Percentiles rank a stretch among this genome's conserved stretches.
Conservation (phyloP, 2,329 filamentous ascomycete species). For the Sporothrix pallida region DNA sequence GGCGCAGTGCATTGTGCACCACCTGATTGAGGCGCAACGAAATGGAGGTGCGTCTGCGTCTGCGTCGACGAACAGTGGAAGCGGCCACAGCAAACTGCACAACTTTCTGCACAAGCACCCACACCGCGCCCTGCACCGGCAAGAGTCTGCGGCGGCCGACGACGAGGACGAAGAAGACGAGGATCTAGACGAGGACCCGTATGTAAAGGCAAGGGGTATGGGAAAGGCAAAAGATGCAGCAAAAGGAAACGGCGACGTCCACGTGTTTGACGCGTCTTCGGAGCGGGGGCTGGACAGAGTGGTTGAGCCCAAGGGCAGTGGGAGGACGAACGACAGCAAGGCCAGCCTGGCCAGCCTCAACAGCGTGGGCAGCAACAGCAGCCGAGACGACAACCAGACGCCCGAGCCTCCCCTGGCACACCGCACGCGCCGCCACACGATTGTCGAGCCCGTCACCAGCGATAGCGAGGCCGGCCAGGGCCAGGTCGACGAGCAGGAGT, state of each 20-base stretch:
- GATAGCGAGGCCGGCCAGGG: conserved; percentile 58
- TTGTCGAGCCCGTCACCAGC: conserved; percentile 52
- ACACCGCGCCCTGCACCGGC: neutral
- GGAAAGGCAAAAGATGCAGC: too few relatives aligned
- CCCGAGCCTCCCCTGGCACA: conserved; percentile 22
- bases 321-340: neutral
- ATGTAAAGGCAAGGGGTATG: too few relatives aligned
- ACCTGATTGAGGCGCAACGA: conserved; percentile 65
- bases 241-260: too few relatives aligned
- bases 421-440: conserved; percentile 32
- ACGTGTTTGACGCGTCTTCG: conserved; percentile 39
- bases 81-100: conserved; percentile 39
- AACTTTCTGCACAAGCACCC: conserved; percentile 26
- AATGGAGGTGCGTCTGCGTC: conserved; percentile 40
- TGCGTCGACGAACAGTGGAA: conserved; percentile 34
- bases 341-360: neutral
- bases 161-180: neutral
- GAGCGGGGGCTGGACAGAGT: conserved; percentile 43
- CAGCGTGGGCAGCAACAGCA: neutral
- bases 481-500: conserved; percentile 62
- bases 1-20: conserved; percentile 69
- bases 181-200: neutral
- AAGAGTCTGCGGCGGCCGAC: neutral
- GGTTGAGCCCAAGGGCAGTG: conserved; percentile 47
- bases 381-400: conserved; percentile 5